phyloP scores from a whole-genome alignment of 2,329 filamentous ascomycete species.

The Colletotrichum camelliae region DNA sequence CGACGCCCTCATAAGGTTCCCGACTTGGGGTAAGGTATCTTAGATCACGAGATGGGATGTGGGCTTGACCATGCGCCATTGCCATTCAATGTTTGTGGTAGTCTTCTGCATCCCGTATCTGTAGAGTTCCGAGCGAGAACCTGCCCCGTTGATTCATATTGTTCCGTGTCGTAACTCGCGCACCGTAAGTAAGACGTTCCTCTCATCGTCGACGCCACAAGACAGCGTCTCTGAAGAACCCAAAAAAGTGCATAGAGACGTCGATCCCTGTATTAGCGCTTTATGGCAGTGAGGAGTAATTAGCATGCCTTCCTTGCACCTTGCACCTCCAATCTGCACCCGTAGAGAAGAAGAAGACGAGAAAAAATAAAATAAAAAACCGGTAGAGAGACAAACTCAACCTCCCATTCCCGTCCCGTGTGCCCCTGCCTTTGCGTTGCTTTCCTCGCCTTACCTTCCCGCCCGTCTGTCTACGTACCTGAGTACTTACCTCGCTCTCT shows the following conservation, averaged over 20 bases:
- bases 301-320: not conserved
- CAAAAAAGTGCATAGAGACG: slow-evolving; percentile 15
- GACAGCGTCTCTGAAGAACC: slow-evolving; percentile 21
- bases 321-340: not conserved
- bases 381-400: not conserved
- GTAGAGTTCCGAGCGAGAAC: not conserved
- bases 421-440: not conserved
- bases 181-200: not conserved
- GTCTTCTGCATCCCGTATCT: not conserved
- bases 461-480: not conserved
- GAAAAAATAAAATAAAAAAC: not conserved
- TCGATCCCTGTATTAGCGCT: slow-evolving; percentile 14
- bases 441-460: slow-evolving; percentile 3
- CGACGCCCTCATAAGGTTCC: not conserved
- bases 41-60: not conserved
- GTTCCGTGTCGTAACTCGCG: not conserved
- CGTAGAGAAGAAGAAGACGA: not conserved
- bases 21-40: not conserved
- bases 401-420: not conserved
- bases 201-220: slow-evolving; percentile 2
- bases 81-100: not conserved
- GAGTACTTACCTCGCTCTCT: not conserved
- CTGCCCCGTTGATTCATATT: not conserved
- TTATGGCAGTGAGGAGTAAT: slow-evolving; percentile 14
- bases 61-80: not conserved